Evolutionary conservation across 192 early-diverging fungal genomes (phyloP).

Genomic region (Coemansia sp.): DNA sequence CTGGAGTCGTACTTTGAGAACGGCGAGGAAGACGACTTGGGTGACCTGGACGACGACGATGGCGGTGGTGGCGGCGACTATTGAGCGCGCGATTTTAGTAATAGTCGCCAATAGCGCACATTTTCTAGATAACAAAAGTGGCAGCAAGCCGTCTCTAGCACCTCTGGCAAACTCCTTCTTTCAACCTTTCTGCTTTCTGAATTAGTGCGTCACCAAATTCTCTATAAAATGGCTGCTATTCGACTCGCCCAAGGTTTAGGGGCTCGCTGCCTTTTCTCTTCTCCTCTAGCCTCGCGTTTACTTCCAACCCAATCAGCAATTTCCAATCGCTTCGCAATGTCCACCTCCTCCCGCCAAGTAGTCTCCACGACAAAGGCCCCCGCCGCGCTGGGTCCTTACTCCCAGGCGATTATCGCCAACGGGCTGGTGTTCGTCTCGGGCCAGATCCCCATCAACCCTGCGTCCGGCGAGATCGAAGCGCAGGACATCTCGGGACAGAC

Average conservation of each 20-base stretch:
- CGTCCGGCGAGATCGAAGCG: conserved; percentile 70
- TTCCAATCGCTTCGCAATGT: conserved; percentile 11
- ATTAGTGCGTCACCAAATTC: conserved; percentile 1
- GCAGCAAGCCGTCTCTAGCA: neutral
- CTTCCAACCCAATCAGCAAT: neutral
- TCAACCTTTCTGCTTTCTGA: neutral
- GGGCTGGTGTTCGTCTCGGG: conserved; percentile 81
- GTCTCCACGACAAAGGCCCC: conserved; percentile 64
- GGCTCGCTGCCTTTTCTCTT: neutral
- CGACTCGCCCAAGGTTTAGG: neutral
- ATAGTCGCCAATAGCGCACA: neutral
- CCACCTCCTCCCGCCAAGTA: conserved; percentile 47
- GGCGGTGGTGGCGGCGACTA: conserved; percentile 47
- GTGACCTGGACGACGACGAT: conserved; percentile 48
- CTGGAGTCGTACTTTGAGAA: conserved; percentile 55
- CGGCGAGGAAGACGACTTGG: conserved; percentile 52
- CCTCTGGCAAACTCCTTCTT: neutral
- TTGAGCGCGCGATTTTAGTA: neutral
- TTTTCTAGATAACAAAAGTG: neutral
- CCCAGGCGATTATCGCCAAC: conserved; percentile 80
- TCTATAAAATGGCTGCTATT: neutral
- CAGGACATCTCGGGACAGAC: conserved; percentile 74
- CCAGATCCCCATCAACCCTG: conserved; percentile 72
- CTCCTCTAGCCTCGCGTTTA: neutral
- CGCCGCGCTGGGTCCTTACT: conserved; percentile 75